phyloP scores from a whole-genome alignment of 306 rosid species.

The Quillaja saponaria region DNA sequence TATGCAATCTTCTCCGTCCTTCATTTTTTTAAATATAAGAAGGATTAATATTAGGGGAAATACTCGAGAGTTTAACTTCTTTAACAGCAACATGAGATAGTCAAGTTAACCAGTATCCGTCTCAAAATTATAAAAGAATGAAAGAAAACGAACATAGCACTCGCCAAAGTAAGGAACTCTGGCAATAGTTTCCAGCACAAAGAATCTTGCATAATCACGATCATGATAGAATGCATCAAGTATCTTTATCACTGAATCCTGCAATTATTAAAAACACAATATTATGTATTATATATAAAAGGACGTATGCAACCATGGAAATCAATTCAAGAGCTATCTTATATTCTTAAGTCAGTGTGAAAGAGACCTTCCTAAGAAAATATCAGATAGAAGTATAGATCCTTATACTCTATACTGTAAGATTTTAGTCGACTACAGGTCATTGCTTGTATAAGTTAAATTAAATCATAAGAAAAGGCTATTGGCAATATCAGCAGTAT shows the following conservation, averaged over 20 bases:
- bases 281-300: conserved; percentile 18
- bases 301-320: conserved; percentile 1
- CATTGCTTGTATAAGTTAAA: background rate
- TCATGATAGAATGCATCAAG: conserved; percentile 77
- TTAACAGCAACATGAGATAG: no score
- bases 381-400: background rate
- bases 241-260: conserved; percentile 87
- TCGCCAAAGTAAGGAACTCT: conserved; percentile 97
- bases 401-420: background rate
- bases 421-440: background rate
- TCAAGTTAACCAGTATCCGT: no score
- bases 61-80: no score
- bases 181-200: conserved; percentile 92
- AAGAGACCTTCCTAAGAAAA: conserved; percentile 1
- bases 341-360: background rate
- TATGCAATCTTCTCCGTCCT: no score
- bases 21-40: no score
- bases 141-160: conserved; percentile 24
- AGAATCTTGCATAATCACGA: conserved; percentile 89
- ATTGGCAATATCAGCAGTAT: no score
- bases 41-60: no score
- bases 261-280: conserved; percentile 37
- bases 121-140: background rate
- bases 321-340: background rate
- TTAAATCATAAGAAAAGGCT: background rate